Evolutionary conservation across 495 filamentous ascomycete species (phyloP), one percentile per base, ranked within the genome.

Genomic region (Acidomyces sp.): DNA sequence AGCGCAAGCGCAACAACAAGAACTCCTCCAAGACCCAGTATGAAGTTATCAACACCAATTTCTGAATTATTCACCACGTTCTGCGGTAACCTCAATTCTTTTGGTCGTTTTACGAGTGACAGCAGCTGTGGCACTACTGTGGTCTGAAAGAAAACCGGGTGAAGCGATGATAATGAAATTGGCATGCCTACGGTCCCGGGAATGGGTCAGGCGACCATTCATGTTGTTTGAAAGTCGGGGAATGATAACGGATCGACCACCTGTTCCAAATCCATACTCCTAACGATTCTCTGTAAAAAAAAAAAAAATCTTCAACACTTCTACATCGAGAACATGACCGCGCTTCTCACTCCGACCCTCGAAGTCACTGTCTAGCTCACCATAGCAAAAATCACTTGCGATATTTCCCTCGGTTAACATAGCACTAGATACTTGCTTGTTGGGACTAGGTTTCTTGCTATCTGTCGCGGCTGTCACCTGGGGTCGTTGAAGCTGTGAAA

Each of bases 171-270:
- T 56, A 13, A 68, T 57, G 0, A 78, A 62, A 26, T 72, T 69
- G 16, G 69, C 12, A 38, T 72, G 62, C 52, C 78, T 79, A 46
- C 62, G 69, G 13, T 42, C 46, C 45, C 52, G 53, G 24, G 45
- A 58, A 75, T 74, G 79, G 49, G 77, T 78, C 23, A 80, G 56
- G 0, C 74, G 74, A 47, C 79, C 75, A 34, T 70, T 59, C 0
- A 65, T 61, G 38, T 74, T 67, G 34, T 61, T 57, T 39, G 60
- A 66, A 1, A 75, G 75, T 54, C 79, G 73, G 0, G 75, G 76
- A 31, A 77, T 74, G 6, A 78, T 60, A 25, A 74, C 59, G 0
- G 65, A 73, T 19, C 62, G 53, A 13, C 53, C 57, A 37, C 58
- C 57, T 24, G 43, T 43, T 10, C 53, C 47, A 17, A 53, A 37